Evolutionary conservation across 129 eudicot genomes (phyloP).

Genomic region (Chrysanthemum lavandulifolium): DNA sequence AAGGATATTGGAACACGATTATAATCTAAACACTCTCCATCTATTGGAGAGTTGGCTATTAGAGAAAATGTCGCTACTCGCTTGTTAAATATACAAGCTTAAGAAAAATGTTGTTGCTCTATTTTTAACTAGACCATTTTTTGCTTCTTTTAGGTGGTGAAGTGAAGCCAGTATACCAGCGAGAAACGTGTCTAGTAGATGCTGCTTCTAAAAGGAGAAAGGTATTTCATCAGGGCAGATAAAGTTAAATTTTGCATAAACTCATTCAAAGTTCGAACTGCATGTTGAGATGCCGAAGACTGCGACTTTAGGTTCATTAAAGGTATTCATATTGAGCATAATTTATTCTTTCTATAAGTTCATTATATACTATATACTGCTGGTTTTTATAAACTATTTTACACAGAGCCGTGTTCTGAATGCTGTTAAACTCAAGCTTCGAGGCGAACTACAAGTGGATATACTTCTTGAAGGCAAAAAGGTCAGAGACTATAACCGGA

Average conservation of each 20-base stretch:
- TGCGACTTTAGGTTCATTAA: constrained; percentile 75
- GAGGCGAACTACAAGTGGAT: constrained; percentile 72
- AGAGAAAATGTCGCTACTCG: too few relatives aligned
- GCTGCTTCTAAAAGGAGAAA: constrained; percentile 60
- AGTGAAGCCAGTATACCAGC: constrained; percentile 37
- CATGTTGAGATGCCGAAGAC: constrained; percentile 80
- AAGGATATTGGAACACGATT: too few relatives aligned
- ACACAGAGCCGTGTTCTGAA: constrained; percentile 73
- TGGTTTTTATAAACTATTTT: constrained; percentile 9
- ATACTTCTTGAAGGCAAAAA: constrained; percentile 73
- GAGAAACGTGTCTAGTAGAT: constrained; percentile 30
- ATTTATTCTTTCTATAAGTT: neutral
- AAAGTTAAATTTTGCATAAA: constrained; percentile 78
- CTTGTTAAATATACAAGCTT: constrained; percentile 51
- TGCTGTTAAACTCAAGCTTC: constrained; percentile 58
- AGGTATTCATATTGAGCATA: constrained; percentile 37
- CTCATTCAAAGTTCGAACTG: constrained; percentile 83
- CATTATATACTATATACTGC: neutral
- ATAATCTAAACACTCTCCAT: too few relatives aligned
- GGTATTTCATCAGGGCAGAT: constrained; percentile 28
- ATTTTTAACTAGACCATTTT: neutral
- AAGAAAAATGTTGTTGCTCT: constrained; percentile 47
- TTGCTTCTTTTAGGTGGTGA: constrained; percentile 35
- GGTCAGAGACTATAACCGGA: constrained; percentile 72
- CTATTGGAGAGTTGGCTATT: constrained; percentile 35